Evolutionary conservation across 352 stramenopile species (phyloP), one percentile per base, ranked within the genome.

Genomic region (Blastocystis sp.): DNA sequence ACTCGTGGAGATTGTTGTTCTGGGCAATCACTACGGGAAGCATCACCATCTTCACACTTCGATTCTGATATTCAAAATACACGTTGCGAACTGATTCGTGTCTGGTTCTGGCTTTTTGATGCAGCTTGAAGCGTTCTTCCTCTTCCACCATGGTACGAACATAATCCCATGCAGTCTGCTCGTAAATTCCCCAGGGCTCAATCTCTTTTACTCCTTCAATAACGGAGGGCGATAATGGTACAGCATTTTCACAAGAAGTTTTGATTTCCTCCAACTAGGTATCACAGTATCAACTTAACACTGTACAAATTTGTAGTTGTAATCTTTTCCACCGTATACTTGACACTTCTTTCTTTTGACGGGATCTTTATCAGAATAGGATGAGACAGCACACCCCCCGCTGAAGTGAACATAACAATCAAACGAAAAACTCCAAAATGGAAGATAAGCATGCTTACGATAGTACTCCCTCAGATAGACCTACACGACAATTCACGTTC

Each of bases 371-470:
- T 76, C 65, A n/a, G 34, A 55, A 54, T 76, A 76, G 30, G 24
- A 59, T 11, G 30, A 55, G 4, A 76, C 65, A 18, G 54, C 73
- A 24, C 47, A 85, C 41, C 73, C 73, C 8, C 55, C 55, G 16
- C 30, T 43, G 53, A 85, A 85, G 34, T 85, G 73, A n/a, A 65
- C 53, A 24, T 68, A 64, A 24, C 73, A 85, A 54, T 85, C 73
- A 43, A 85, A 85, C 13, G 73, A 85, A 69, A 85, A 85, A 69
- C 73, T 85, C 73, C 73, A 85, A 47, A 85, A 85, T 24, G 73
- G 73, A 85, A 85, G 73, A 68, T 85, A 85, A 0, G 73, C 73
- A 34, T 39, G 50, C 73, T 85, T 55, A 16, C 9, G 20, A 69
- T 37, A 68, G 16, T 53, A 16, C 65, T 55, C n/a, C 3, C 1